Base-by-base conservation (phyloP, 2,329 filamentous ascomycete species). In the Cordyceps militaris region DNA sequence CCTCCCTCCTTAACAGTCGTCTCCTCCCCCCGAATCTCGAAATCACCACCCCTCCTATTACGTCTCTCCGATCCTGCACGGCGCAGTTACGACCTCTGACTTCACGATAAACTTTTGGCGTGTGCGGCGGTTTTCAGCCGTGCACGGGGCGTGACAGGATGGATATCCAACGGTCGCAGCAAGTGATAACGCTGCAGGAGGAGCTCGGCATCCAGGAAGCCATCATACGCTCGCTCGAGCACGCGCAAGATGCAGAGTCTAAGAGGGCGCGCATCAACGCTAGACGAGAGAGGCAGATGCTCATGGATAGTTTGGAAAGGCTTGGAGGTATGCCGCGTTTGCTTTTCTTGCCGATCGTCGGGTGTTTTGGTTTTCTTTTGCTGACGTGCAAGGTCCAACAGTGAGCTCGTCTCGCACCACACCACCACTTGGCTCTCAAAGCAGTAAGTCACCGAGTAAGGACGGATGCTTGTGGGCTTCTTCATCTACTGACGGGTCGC, bases 141-240 rank as follows among this genome's bases (percentile, higher is more conserved):
- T 48, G 24, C 28, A 44, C 54, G 60, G 60, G 59, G 57, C 53
- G 26, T 56, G 13, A 21, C 54, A 62, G 43, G 24, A 63, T 61
- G 63, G 61, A 60, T 47, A 58, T 56, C 51, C 44, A 19, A 21
- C 23, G 34, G 61, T 64, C 26, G 47, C 57, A 60, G 4, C 50
- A 62, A 19, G 61, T 61, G 58, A 61, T 57, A 10, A 49, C 69
- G 19, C 62, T 78, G 21, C 62, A 61, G 19, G 73, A 77, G 49
- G 76, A 79, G 57, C 65, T 80, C 60, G 67, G 63, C 32, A 68
- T 78, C 21, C 73, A 78, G 59, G 67, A 67, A 48, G 73, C 74
- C 51, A 69, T 80, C 21, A 67, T 80, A 3, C 61, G 64, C 8
- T 79, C 76, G 2, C 69, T 80, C n/a, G 40, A 60, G 21, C 60